A percentile compares a stretch with the other conserved stretches of the same genome.
These are phyloP conservation scores for Fraxinus excelsior DNA, from an alignment of 257 asterid species.

Conservation along the genomic window DNA sequence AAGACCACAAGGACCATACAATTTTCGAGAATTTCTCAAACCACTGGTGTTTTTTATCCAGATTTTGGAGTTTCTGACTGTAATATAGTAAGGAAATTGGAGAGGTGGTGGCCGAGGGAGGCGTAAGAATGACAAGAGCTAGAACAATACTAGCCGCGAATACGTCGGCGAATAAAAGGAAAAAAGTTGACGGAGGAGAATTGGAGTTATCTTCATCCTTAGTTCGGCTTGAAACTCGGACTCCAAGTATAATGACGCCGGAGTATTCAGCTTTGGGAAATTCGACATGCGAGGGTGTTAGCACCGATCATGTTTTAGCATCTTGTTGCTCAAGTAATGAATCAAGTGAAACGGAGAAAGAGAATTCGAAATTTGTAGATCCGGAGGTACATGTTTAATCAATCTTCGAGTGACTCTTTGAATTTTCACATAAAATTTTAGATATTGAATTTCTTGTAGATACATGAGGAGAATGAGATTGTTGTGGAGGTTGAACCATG, in stretches of 20 bases:
- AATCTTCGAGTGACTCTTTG: conserved; percentile 6
- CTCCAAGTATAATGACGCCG: conserved; percentile 23
- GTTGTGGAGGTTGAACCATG: conserved; percentile 33
- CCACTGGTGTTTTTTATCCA: background rate
- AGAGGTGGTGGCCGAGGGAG: conserved; percentile 21
- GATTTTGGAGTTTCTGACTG: background rate
- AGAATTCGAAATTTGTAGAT: conserved; percentile 45
- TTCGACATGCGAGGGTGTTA: conserved; percentile 32
- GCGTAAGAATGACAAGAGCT: conserved; percentile 1
- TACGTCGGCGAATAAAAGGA: conserved; percentile 31
- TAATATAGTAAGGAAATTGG: conserved; percentile 27
- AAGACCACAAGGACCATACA: too few relatives aligned
- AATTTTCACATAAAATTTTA: background rate
- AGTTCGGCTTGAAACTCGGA: conserved; percentile 40
- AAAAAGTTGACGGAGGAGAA: conserved; percentile 39
- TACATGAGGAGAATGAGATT: conserved; percentile 40
- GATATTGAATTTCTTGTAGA: conserved; percentile 23
- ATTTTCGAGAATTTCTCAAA: too few relatives aligned
- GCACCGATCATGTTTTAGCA: conserved; percentile 37
- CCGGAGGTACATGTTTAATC: conserved; percentile 48
- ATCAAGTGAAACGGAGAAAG: conserved; percentile 35
- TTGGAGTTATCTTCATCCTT: conserved; percentile 32
- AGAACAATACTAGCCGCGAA: background rate
- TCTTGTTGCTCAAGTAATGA: conserved; percentile 49
- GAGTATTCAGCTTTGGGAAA: conserved; percentile 34